Evolutionary conservation across 805 yeast genomes (phyloP).

Genomic region (Teunomyces stri): DNA sequence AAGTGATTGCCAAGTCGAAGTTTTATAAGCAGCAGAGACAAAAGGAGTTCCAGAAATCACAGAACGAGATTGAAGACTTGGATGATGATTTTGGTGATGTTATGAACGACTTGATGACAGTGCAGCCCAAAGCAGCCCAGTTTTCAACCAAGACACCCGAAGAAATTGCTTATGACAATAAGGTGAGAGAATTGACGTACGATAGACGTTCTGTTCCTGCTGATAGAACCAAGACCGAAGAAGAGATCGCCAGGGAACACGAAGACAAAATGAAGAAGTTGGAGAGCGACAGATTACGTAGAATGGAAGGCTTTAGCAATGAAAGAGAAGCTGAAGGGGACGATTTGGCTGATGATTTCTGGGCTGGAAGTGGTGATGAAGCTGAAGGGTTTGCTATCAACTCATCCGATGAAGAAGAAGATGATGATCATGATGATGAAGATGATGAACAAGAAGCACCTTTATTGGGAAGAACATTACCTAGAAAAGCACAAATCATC

Average conservation of each 20-base stretch:
- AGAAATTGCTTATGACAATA: slow-evolving; percentile 58
- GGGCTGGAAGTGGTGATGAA: slow-evolving; percentile 54
- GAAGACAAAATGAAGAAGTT: slow-evolving; percentile 57
- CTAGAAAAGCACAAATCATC: slow-evolving; percentile 6
- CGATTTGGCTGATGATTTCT: slow-evolving; percentile 65
- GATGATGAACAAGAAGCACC: slow-evolving; percentile 8
- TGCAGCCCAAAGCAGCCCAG: slow-evolving; percentile 17
- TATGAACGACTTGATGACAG: slow-evolving; percentile 49
- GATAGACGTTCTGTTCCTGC: slow-evolving; percentile 80
- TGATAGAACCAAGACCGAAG: slow-evolving; percentile 76
- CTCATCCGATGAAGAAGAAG: slow-evolving; percentile 29
- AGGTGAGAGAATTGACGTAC: slow-evolving; percentile 62
- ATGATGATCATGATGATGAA: slow-evolving; percentile 23
- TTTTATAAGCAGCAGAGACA: slow-evolving; percentile 76
- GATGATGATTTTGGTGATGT: slow-evolving; percentile 75
- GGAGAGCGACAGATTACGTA: slow-evolving; percentile 64
- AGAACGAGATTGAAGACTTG: slow-evolving; percentile 60
- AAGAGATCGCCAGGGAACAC: slow-evolving; percentile 61
- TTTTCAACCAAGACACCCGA: slow-evolving; percentile 37
- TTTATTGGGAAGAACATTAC: slow-evolving; percentile 8
- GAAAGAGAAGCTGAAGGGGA: slow-evolving; percentile 60
- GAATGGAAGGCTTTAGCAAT: slow-evolving; percentile 71
- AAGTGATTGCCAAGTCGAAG: slow-evolving; percentile 79
- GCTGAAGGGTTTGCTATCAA: slow-evolving; percentile 42
- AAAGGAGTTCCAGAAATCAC: slow-evolving; percentile 55